Evolutionary conservation across 345 rosid genomes (phyloP), one percentile per base, ranked within the genome.

Genomic region (Trapa bicornis): DNA sequence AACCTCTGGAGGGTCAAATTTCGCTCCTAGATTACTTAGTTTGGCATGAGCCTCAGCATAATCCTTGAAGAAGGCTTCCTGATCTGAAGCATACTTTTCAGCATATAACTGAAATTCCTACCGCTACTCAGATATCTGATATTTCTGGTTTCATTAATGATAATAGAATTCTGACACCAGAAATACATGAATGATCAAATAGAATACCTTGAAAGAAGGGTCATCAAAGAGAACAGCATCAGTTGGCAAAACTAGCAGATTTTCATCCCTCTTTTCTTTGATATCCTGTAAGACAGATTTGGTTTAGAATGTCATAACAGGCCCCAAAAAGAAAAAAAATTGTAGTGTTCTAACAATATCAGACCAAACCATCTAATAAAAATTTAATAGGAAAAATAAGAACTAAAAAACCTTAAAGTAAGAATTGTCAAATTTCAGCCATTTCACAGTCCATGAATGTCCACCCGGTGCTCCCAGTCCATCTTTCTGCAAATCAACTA

Each of bases 381-480:
- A 64, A 64, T 37, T 32, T 48, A 38, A 0, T 0, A 52, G 39
- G 57, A 15, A 22, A 63, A 5, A 17, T 61, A 17, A 22, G 35
- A 72, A 48, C 42, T 17, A 37, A 10, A 78, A 69, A 73, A 93
- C 98, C 98, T 90, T 93, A 84, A 93, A 93, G 79, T 93, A 93
- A 48, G 94, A 93, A 67, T 93, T 90, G 73, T 93, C 97, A 76
- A 93, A 93, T 77, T 88, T 88, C 76, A 93, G 83, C 98, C 98
- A 93, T 73, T 93, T 75, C 77, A 72, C 84, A 5, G 98, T 93
- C 98, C 98, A 90, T 10, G 98, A 93, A 69, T 89, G 97, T 79
- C 98, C 98, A 72, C 97, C 96, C 69, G 96, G 84, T 80, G 94
- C 97, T 77, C 96, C 98, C 1, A 96, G 98, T 39, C 98, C 97